Base-by-base conservation (phyloP, 345 rosid species). In the Citrus unshiu region DNA sequence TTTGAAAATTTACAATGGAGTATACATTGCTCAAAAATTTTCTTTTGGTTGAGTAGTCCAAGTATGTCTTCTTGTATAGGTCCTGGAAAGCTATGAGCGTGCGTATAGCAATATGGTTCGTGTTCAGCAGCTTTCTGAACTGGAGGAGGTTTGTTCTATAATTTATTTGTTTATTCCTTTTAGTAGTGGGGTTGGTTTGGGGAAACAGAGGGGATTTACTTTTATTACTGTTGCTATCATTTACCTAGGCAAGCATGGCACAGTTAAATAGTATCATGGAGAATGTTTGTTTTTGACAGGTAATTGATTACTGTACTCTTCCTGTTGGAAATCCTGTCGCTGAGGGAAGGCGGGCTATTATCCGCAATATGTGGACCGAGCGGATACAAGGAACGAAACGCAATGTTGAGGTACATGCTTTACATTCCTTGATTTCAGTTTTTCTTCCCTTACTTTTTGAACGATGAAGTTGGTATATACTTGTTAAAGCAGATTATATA, bases 331-430 rank as follows among this genome's bases (percentile, higher is more conserved):
- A 90, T 84, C 74, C 89, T 51, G 95, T 92, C 68, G 90, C 97
- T 64, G 98, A 94, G 79, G 96, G 90, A 73, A 91, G 98, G 79
- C 91, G 91, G 65, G 91, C 94, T 63, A 91, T 96, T 80, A 90
- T 96, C 75, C 95, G 98, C 76, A 92, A 93, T 84, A 96, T 96
- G 99, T 96, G 99, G 99, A 91, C 97, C 73, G 94, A 96, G 76
- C 86, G 99, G 76, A 96, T 96, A 81, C 94, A 92, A 84, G 99
- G 99, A 83, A 86, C 91, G 54, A 96, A 92, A 84, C 91, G 98
- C 34, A 96, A 96, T 84, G 99, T 96, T 83, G 99, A 96, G 97
- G 99, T 94, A 81, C 75, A 72, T 71, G 54, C 75, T 76, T 32
- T 62, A 24, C 13, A 35, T 19, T 74, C 61, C 57, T 16, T n/a